Base-by-base conservation (phyloP, 2,329 filamentous ascomycete species). In the Penicillium sp. region DNA sequence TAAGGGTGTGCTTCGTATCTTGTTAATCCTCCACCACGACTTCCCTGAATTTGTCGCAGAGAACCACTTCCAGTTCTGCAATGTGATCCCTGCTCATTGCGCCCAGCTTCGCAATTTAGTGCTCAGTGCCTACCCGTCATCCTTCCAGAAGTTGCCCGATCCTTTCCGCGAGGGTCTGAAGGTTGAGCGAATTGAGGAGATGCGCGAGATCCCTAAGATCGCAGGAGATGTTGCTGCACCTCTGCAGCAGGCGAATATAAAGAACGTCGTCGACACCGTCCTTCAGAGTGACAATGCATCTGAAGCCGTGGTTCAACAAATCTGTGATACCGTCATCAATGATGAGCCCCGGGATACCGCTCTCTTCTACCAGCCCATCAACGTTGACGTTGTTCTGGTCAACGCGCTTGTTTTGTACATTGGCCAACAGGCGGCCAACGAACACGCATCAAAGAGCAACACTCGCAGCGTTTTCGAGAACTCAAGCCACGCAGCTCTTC, bases 1-100 rank as follows among this genome's bases (percentile, higher is more conserved):
- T 72, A 87, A 91, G 56, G 91, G 88, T 8, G 85, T 90, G 1
- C 78, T 96, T 44, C 92, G 95, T 68, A 84, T 97, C 55, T 77
- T 97, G 51, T 79, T 96, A 29, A 83, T 96, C 48, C 79, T 99
- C 49, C 90, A 96, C 63, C 94, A 97, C 69, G 94, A 99, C 72
- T 97, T 91, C 74, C 90, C 93, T 0, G 92, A 97, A 52, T 99
- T 96, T 73, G 77, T 99, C 37, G 89, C 90, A 5, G 90, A 92
- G 64, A 91, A 96, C 71, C 90, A 96, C 69, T 86, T 90, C 62
- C 85, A 86, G 62, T 84, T 99, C 48, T 92, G 88, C 76, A 87
- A 89, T 64, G 86, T 85, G 67, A 88, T 97, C 54, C 90, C 92
- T 1, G 84, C 87, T 47, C 89, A 94, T 67, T 94, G 91, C 74